Evolutionary conservation across 2,329 filamentous ascomycete genomes (phyloP), one percentile per base, ranked within the genome.

Genomic region (Colletotrichum simmondsii): DNA sequence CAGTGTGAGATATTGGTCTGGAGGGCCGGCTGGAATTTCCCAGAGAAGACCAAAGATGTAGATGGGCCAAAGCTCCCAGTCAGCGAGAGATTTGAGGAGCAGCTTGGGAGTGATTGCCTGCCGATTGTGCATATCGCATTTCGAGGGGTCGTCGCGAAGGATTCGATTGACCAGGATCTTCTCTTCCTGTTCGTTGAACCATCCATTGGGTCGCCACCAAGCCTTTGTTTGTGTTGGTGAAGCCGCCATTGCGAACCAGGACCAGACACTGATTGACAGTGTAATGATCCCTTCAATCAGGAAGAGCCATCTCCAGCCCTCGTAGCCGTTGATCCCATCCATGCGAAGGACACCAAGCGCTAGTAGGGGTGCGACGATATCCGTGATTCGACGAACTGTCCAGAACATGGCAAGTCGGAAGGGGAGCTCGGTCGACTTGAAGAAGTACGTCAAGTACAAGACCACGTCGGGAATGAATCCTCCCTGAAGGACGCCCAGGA

Each of bases 161-260:
- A 88, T 83, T 0, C 88, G 81, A 74, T 90, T 91, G 26, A 91
- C 87, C 60, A 91, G 84, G 59, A 91, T 91, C 74, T 85, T 85
- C 73, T 91, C 88, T 74, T 91, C 89, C 2, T 84, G 83, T 61
- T 89, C 86, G 2, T 79, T 87, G 77, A 91, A 91, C 86, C 88
- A 91, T 0, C 88, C 88, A 14, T 86, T 82, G 14, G 85, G 85
- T 28, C 86, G 82, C 72, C 84, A 86, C 81, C 83, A 85, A 6
- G 82, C 84, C 49, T 82, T 84, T 0, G 86, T 88, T 69, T 81
- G 78, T 0, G 80, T 81, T 5, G 80, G 79, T 0, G 78, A 79
- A 0, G 80, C 76, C 5, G 77, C 77, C 75, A 81, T 80, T 58
- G 77, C 75, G 63, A 81, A 80, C 75, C 78, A 78, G 2, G 80